Evolutionary conservation across 192 early-diverging fungal species (phyloP).

Genomic region (Coemansia javaensis): DNA sequence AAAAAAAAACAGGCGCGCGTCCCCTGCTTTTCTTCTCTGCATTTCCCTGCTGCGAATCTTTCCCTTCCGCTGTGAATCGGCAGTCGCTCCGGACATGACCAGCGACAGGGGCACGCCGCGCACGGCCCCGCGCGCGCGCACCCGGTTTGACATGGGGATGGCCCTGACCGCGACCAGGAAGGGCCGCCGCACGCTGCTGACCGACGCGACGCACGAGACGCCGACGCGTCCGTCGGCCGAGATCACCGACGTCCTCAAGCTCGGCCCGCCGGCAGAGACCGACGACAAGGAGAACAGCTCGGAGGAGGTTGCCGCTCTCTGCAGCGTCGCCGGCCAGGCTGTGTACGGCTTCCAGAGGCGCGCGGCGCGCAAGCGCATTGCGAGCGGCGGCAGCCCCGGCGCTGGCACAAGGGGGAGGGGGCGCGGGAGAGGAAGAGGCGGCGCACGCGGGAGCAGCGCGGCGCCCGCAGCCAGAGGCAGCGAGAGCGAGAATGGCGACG

Average conservation of each 20-base stretch:
- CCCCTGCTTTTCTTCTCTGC: too few relatives aligned
- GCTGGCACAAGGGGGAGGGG: slow-evolving; percentile 9
- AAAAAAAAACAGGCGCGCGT: too few relatives aligned
- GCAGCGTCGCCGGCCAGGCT: slow-evolving; percentile 20
- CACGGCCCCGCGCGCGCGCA: slow-evolving; percentile 5
- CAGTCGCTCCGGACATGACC: slow-evolving; percentile 8
- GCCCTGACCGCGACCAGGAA: slow-evolving; percentile 28
- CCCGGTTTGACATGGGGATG: slow-evolving; percentile 43
- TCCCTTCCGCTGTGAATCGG: too few relatives aligned
- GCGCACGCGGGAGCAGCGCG: not conserved
- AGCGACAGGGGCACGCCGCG: slow-evolving; percentile 20
- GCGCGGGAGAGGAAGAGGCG: slow-evolving; percentile 1
- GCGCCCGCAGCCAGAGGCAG: not conserved
- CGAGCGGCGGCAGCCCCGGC: slow-evolving; percentile 6
- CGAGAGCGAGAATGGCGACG: slow-evolving; percentile 6
- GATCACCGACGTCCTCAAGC: slow-evolving; percentile 32
- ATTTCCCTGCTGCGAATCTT: not conserved
- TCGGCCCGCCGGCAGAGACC: slow-evolving; percentile 30
- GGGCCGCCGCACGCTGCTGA: slow-evolving; percentile 34
- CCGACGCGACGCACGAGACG: slow-evolving; percentile 19
- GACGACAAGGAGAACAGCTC: slow-evolving; percentile 50
- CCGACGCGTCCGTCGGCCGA: slow-evolving; percentile 21
- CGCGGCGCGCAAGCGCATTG: slow-evolving; percentile 21
- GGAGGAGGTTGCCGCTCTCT: slow-evolving; percentile 16
- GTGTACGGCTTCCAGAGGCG: slow-evolving; percentile 45